Base-by-base conservation (phyloP, 176 grass and related monocot species). In the Alloteropsis semialata region DNA sequence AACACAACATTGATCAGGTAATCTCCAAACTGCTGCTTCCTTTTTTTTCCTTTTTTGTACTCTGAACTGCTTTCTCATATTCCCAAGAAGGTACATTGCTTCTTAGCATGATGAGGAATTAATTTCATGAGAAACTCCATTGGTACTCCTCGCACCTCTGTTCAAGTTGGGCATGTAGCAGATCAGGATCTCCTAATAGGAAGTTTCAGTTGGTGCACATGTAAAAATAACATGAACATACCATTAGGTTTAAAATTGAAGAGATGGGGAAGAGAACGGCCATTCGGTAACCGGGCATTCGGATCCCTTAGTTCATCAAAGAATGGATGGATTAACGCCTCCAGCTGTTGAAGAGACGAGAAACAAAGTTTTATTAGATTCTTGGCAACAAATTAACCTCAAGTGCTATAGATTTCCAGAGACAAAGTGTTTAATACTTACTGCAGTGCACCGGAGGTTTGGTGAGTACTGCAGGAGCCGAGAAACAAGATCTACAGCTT, bases 161-260 rank as follows among this genome's bases (percentile, higher is more conserved):
- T 74, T 85, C 73, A 88, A 74, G 48, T 74, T 67, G 60, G 34
- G 15, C 21, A 65, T 30, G 29, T 79, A 82, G 37, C 49, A 86
- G 63, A 84, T 81, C 18, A 89, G 43, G 71, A 78, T 81, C 22
- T 43, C 28, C 18, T 28, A 25, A 80, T 46, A 36, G n/a, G 46
- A 65, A 12, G n/a, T 80, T 71, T 64, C 43, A 46, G 10, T 36
- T 36, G 15, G 30, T 46, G 75, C 49, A 85, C 41, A 45, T 70
- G 62, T 65, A 37, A 49, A 22, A 79, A 65, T 19, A 44, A 69
- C 39, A 37, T 69, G 58, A 56, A 61, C 84, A 76, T 72, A 97
- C 94, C 94, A 53, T 87, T 85, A 84, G 87, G 81, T 85, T 97
- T 97, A 85, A 94, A 97, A 85, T 97, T 93, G 83, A 97, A 97